Conservation (phyloP, 805 yeast genomes). For the Brettanomyces bruxellensis region DNA sequence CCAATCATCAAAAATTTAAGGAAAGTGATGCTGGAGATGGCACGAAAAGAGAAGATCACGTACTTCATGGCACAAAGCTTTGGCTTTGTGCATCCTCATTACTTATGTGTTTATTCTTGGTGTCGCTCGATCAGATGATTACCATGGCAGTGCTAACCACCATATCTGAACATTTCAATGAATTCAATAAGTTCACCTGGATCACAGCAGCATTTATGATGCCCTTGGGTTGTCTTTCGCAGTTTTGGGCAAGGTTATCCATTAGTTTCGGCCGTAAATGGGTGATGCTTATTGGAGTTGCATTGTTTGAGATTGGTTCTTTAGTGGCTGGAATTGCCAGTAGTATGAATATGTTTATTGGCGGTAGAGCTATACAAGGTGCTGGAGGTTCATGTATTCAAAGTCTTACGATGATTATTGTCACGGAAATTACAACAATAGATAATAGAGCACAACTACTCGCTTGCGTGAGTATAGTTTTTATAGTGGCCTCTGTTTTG, state of each 20-base stretch:
- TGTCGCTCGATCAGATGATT: constrained; percentile 54
- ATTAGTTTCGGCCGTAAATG: constrained; percentile 50
- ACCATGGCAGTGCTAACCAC: constrained; percentile 40
- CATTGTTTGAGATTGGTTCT: constrained; percentile 55
- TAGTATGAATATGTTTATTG: constrained; percentile 53
- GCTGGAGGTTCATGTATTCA: constrained; percentile 65
- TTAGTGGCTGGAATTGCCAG: constrained; percentile 45
- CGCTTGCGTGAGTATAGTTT: constrained; percentile 32
- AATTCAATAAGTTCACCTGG: constrained; percentile 51
- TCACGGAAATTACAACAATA: constrained; percentile 46
- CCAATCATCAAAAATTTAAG: neutral
- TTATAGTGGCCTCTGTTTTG: constrained; percentile 40
- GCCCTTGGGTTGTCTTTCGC: constrained; percentile 43
- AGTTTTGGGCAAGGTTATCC: constrained; percentile 50
- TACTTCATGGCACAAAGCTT: constrained; percentile 9
- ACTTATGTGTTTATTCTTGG: constrained; percentile 13
- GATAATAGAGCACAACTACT: constrained; percentile 30
- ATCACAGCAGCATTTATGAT: constrained; percentile 44
- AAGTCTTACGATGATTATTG: constrained; percentile 45
- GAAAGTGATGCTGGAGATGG: constrained; percentile 20
- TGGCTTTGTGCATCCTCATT: constrained; percentile 9
- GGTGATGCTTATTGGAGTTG: constrained; percentile 37
- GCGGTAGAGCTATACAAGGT: constrained; percentile 65
- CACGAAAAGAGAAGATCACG: constrained; percentile 18
- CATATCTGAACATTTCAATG: constrained; percentile 40